phyloP scores from a whole-genome alignment of 208 protist genomes.

The Novymonas esmeraldas region DNA sequence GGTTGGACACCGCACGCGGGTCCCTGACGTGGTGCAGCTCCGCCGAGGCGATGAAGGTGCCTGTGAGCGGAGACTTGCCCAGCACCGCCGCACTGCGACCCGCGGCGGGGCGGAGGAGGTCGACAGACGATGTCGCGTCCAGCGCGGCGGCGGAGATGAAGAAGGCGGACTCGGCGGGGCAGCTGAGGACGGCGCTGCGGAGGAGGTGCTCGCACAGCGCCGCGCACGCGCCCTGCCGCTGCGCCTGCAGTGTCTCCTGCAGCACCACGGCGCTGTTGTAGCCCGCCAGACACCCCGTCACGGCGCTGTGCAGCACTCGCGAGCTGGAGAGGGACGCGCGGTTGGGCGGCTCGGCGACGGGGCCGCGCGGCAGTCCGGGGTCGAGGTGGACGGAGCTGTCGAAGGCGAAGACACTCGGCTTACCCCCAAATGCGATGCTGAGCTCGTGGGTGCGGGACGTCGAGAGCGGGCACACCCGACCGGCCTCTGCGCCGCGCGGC shows the following conservation, averaged over 20 bases:
- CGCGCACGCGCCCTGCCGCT: constrained; percentile 12
- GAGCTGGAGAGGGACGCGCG: constrained; percentile 9
- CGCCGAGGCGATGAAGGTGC: constrained; percentile 20
- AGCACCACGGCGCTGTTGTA: constrained; percentile 38
- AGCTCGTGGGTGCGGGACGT: constrained; percentile 11
- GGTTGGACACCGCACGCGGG: constrained; percentile 13
- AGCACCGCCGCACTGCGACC: constrained; percentile 12
- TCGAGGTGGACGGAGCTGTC: constrained; percentile 30
- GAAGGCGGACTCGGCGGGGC: constrained; percentile 25
- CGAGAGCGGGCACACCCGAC: neutral
- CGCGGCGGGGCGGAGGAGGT: constrained; percentile 18
- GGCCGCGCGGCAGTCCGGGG: neutral
- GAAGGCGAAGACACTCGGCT: constrained; percentile 17
- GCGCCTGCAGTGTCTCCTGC: constrained; percentile 29
- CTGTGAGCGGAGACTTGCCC: constrained; percentile 36
- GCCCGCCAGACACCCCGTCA: constrained; percentile 27
- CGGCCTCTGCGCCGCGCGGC: neutral
- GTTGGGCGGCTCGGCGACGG: constrained; percentile 20
- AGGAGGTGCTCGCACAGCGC: constrained; percentile 25
- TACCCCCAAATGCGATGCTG: constrained; percentile 11
- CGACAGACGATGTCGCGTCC: constrained; percentile 12
- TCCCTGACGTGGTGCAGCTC: neutral
- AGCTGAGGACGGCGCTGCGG: constrained; percentile 11
- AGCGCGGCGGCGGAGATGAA: constrained; percentile 29
- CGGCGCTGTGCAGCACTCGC: constrained; percentile 17